Conservation (phyloP, 2,329 filamentous ascomycete genomes). For the Monilinia vaccinii-corymbosi region DNA sequence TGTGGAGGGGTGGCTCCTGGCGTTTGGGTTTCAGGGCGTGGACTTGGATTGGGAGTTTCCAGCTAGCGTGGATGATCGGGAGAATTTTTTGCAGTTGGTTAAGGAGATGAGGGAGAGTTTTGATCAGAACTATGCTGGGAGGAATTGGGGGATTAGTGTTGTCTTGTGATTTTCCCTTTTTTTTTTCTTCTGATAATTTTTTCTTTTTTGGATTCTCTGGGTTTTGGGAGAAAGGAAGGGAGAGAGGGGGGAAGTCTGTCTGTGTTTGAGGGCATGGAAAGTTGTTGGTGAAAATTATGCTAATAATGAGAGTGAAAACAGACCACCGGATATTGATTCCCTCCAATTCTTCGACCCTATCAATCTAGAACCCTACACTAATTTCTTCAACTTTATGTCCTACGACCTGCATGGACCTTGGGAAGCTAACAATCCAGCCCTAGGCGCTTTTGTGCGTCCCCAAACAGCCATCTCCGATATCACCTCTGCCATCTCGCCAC, state of each 20-base stretch:
- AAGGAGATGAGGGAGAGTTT: slow-evolving; percentile 27
- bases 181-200: no score
- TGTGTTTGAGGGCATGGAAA: not conserved
- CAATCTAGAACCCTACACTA: slow-evolving; percentile 22
- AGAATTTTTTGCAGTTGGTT: slow-evolving; percentile 30
- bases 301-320: not conserved
- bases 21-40: slow-evolving; percentile 34
- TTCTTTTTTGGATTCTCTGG: no score
- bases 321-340: slow-evolving; percentile 29
- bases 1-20: slow-evolving; percentile 28
- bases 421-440: slow-evolving; percentile 29
- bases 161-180: slow-evolving; percentile 28
- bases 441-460: slow-evolving; percentile 29
- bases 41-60: slow-evolving; percentile 43
- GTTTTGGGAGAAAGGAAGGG: no score
- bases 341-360: slow-evolving; percentile 28
- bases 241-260: no score
- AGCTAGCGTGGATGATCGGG: slow-evolving; percentile 27
- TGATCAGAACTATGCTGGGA: slow-evolving; percentile 26
- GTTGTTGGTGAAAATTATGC: not conserved
- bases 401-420: slow-evolving; percentile 35
- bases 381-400: slow-evolving; percentile 31
- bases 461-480: slow-evolving; percentile 39
- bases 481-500: slow-evolving; percentile 28
- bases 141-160: slow-evolving; percentile 31